phyloP scores from a whole-genome alignment of 441 rosid genomes.

The Erodium trifolium region DNA sequence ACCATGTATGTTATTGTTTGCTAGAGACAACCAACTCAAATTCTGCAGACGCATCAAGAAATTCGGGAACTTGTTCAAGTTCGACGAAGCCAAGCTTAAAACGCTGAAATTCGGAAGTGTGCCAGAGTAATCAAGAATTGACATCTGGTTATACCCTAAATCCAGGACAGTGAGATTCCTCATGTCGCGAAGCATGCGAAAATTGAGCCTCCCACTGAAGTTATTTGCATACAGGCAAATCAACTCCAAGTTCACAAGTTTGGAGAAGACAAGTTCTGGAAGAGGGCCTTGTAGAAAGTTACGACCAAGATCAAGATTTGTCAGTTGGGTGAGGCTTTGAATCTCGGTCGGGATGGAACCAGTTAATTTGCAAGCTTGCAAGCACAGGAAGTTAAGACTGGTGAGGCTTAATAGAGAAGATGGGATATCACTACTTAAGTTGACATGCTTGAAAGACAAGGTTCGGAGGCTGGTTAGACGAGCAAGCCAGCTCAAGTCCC shows the following conservation, averaged over 20 bases:
- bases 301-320: no score
- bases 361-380: no score
- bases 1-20: background rate
- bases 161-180: background rate
- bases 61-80: background rate
- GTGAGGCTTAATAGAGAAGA: no score
- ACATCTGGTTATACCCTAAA: background rate
- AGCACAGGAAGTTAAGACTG: no score
- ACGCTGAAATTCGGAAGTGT: background rate
- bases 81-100: background rate
- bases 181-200: background rate
- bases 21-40: background rate
- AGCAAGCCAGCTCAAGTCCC: no score
- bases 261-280: background rate
- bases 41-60: background rate
- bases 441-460: no score
- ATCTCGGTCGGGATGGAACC: no score
- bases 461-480: no score
- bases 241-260: background rate
- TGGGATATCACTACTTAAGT: no score
- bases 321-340: no score
- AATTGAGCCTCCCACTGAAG: background rate
- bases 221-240: background rate
- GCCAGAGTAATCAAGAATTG: background rate
- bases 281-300: no score